A percentile compares a stretch with the other conserved stretches of the same genome.
Evolutionary conservation across 305 asterid species (phyloP).

Genomic region (Euphrasia arctica): DNA sequence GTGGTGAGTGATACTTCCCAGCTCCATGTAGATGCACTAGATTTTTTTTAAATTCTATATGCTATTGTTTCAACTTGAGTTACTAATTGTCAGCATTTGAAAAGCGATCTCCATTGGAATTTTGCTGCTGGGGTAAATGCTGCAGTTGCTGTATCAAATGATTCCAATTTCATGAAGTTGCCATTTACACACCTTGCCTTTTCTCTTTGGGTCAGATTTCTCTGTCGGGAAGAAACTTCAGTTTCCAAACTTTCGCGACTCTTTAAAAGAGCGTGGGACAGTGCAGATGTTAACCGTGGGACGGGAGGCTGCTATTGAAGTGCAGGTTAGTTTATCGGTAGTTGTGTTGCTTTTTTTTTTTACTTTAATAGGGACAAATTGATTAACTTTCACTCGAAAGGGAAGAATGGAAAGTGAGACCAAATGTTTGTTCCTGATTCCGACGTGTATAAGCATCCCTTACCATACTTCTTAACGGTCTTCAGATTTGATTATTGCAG

Average conservation of each 20-base stretch:
- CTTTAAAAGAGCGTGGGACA: constrained; percentile 81
- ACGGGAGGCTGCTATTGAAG: constrained; percentile 95
- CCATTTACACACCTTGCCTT: constrained; percentile 59
- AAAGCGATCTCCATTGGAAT: constrained; percentile 83
- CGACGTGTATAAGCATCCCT: constrained; percentile 2
- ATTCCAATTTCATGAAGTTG: constrained; percentile 52
- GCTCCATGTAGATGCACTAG: constrained; percentile 32
- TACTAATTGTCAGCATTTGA: constrained; percentile 92
- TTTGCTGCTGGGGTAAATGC: constrained; percentile 97
- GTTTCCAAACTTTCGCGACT: constrained; percentile 88
- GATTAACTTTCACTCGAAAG: constrained; percentile 8
- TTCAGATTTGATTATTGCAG: neutral
- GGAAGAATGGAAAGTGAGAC: constrained; percentile 10
- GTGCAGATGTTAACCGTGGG: constrained; percentile 94
- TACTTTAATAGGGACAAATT: constrained; percentile 6
- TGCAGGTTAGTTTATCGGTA: constrained; percentile 65
- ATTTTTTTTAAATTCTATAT: constrained; percentile 32
- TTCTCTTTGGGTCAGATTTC: constrained; percentile 91
- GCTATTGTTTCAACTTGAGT: constrained; percentile 66
- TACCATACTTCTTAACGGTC: neutral
- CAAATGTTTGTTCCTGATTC: constrained; percentile 19
- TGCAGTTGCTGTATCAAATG: constrained; percentile 78
- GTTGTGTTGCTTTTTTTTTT: neutral
- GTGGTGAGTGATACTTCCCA: constrained; percentile 61
- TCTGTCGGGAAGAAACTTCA: constrained; percentile 75